Conservation (phyloP, 208 protist species). For the Phytomonas sp. region DNA sequence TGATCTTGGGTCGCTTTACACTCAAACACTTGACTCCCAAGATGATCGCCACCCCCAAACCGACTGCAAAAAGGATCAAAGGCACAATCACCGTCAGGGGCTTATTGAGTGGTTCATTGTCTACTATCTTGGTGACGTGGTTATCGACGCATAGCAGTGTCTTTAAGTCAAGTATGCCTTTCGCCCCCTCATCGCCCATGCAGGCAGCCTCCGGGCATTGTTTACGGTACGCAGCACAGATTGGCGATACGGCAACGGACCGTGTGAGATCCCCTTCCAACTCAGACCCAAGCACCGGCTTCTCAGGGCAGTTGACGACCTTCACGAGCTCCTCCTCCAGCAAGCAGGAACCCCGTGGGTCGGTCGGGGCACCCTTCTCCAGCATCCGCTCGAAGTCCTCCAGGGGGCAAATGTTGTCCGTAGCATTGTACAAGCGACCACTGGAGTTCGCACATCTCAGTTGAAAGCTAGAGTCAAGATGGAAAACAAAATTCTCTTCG, state of each 20-base stretch:
- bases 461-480: slow-evolving; percentile 22
- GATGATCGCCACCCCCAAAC: not conserved
- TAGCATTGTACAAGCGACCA: slow-evolving; percentile 24
- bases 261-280: not conserved
- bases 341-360: slow-evolving; percentile 34
- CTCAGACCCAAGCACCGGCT: not conserved
- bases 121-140: not conserved
- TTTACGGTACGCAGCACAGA: not conserved
- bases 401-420: slow-evolving; percentile 38
- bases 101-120: not conserved
- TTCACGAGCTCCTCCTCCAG: slow-evolving; percentile 21
- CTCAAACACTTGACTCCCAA: not conserved
- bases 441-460: slow-evolving; percentile 37
- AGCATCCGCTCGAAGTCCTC: slow-evolving; percentile 39
- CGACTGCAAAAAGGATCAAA: not conserved
- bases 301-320: slow-evolving; percentile 20
- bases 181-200: not conserved
- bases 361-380: slow-evolving; percentile 19
- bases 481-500: slow-evolving; percentile 27
- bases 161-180: not conserved
- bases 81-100: not conserved
- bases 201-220: not conserved
- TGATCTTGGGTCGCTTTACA: not conserved
- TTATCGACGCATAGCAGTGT: not conserved
- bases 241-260: not conserved